phyloP scores from a whole-genome alignment of 1,284 basidiomycete genomes.

The Marasmius fiardii region DNA sequence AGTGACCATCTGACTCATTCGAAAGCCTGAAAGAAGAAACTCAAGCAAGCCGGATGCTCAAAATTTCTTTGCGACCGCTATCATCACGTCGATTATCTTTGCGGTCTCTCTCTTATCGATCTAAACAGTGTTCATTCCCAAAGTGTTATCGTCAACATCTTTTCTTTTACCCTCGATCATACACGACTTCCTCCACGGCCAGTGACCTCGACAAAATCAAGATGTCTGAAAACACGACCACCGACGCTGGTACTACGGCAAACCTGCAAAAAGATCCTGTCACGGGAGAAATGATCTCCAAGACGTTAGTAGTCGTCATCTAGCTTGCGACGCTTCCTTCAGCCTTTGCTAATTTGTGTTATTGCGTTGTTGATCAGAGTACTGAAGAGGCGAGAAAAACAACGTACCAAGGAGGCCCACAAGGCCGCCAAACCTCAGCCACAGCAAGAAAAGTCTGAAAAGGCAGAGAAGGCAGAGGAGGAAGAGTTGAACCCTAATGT shows the following conservation, averaged over 20 bases:
- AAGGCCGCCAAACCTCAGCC: constrained; percentile 79
- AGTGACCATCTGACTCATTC: constrained; percentile 1
- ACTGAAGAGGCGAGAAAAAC: constrained; percentile 87
- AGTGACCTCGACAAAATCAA: not conserved
- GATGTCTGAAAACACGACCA: constrained; percentile 37
- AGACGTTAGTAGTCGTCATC: constrained; percentile 64
- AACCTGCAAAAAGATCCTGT: constrained; percentile 73
- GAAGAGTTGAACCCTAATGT: constrained; percentile 84
- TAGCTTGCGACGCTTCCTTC: constrained; percentile 18
- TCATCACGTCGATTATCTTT: constrained; percentile 1
- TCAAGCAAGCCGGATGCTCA: not conserved
- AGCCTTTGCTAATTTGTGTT: constrained; percentile 31
- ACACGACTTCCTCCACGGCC: not conserved
- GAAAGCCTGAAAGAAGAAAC: not conserved
- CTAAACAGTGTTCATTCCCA: not conserved
- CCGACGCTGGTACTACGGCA: constrained; percentile 14
- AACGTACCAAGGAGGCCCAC: constrained; percentile 79
- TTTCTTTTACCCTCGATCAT: not conserved
- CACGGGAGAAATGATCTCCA: constrained; percentile 94
- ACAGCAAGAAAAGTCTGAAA: constrained; percentile 29
- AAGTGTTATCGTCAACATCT: not conserved
- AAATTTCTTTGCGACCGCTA: not conserved
- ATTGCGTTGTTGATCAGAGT: constrained; percentile 64
- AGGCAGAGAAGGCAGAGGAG: constrained; percentile 43
- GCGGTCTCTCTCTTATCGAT: not conserved